Conservation (phyloP, 495 filamentous ascomycete genomes). For the Hyaloscypha variabilis region DNA sequence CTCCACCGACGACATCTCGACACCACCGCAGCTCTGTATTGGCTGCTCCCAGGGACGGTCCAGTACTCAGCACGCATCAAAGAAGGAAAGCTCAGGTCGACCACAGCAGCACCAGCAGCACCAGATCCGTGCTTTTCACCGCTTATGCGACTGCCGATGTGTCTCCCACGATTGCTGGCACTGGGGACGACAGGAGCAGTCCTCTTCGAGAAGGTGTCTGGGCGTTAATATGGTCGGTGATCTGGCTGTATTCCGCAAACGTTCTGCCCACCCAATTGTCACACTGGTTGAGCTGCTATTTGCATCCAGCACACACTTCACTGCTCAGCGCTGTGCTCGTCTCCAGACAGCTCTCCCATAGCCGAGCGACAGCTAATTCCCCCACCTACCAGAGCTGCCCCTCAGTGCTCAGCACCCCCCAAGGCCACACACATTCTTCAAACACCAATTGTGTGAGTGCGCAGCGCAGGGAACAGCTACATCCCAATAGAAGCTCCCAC, state of each 20-base stretch:
- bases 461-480: constrained; percentile 27
- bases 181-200: background rate
- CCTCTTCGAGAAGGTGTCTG: background rate
- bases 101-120: background rate
- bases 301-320: background rate
- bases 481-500: constrained; percentile 23
- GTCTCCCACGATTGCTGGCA: background rate
- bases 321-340: background rate
- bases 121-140: constrained; percentile 16
- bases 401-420: background rate
- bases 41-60: constrained; percentile 1
- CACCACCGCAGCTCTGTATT: constrained; percentile 7
- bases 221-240: background rate
- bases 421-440: constrained; percentile 16
- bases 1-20: background rate
- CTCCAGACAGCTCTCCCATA: constrained; percentile 1
- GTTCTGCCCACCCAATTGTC: background rate
- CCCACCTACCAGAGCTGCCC: constrained; percentile 11
- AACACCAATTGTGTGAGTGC: constrained; percentile 29
- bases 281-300: background rate
- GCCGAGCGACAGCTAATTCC: background rate
- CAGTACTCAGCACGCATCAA: background rate
- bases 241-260: background rate
- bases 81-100: background rate
- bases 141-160: constrained; percentile 15